Evolutionary conservation across 306 rosid genomes (phyloP), one percentile per base, ranked within the genome.

Genomic region (Vachellia pachyceras): DNA sequence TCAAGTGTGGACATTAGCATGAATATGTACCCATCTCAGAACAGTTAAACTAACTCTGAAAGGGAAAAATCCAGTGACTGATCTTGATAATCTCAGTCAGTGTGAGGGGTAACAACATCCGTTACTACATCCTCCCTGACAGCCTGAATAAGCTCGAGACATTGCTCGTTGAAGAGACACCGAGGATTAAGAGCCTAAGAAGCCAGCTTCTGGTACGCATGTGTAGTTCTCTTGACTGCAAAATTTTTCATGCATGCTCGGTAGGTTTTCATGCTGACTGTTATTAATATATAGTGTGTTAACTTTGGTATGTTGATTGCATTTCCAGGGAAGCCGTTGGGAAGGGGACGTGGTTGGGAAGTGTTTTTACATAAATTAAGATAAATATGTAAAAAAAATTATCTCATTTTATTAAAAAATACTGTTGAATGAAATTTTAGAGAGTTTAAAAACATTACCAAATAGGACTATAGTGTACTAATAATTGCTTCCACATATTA

Each of bases 1-100:
- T n/a, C n/a, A n/a, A n/a, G 92, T 83, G 92, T 89, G 80, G 92
- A 89, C 83, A 89, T 87, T 35, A 87, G 92, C 77, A 89, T 89
- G 90, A 89, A 89, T 61, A n/a, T n/a, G n/a, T n/a, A 89, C 90
- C 6, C 90, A 89, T 77, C 81, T 89, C 83, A 89, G 87, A 84
- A 88, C 90, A 0, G 92, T 89, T 58, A 89, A 89, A 52, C 89
- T 89, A 35, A 89, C 90, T 6, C 82, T 89, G 67, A 89, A 85
- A 83, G 92, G 90, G 50, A 89, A 89, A 82, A 89, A 87, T 39
- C 47, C 72, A 17, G 72, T 37, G 72, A 39, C 47, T 17, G n/a
- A n/a, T n/a, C n/a, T 49, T 10, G 47, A 67, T 67, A 47, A 67
- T 67, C 47, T 67, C 49, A 61, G n/a, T n/a, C n/a, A n/a, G 68